Base-by-base conservation (phyloP, 768 basidiomycete species). In the Pleurotus ostreatus region DNA sequence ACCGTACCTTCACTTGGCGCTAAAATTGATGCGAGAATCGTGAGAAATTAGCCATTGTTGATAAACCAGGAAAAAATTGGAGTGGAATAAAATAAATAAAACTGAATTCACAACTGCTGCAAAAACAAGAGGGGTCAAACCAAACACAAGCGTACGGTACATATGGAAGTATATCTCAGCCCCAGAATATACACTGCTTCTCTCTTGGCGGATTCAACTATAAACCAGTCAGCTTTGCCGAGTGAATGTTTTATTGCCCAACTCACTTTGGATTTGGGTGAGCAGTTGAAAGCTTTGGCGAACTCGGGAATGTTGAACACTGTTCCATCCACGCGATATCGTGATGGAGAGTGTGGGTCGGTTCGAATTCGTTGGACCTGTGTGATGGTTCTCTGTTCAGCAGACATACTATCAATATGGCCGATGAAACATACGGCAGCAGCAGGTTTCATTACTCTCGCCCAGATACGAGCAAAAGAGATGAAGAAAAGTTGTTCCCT, bases 401-500 rank as follows among this genome's bases (percentile, higher is more conserved):
- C 12, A 22, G 13, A 56, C 18, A 13, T 40, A n/a, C 18, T 5
- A 30, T 34, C 38, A 37, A 38, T 9, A 9, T 9, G 7, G 30
- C 25, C n/a, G n/a, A n/a, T 39, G 12, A 40, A 5, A 75, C 83
- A 60, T 61, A 90, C 88, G 22, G 88, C 88, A 23, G 88, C 82
- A 44, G 83, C 86, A 22, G 90, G 81, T 60, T 88, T 92, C 70
- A 87, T 89, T 62, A 84, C 85, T 65, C 83, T 79, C 0, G 87
- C 92, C 92, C 92, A 96, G n/a, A 89, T 84, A 23, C 89, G 82
- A 12, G 83, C 94, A 64, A 91, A 95, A 1, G 92, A 82, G 55
- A 98, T 83, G 77, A 97, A 98, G 75, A 98, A 98, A 25, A 98
- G 71, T 74, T 98, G 95, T 40, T 97, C 95, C 57, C 89, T 90